Evolutionary conservation across 2,329 filamentous ascomycete genomes (phyloP), one percentile per base, ranked within the genome.

Genomic region (Neobulgaria alba): DNA sequence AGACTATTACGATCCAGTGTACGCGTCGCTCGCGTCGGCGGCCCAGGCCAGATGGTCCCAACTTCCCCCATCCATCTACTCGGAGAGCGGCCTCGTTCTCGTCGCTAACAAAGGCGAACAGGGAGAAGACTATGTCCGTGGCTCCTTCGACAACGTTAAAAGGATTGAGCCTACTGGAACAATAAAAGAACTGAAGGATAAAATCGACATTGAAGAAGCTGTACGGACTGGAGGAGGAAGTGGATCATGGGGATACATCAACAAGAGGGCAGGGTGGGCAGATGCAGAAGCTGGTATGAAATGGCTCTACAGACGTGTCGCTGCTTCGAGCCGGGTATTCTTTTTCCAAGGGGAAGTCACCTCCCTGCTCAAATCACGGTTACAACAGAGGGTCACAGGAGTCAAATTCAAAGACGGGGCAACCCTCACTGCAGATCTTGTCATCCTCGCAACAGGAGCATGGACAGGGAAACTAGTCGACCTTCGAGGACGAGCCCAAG

Each of bases 401-500:
- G 83, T 68, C 16, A 67, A 63, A n/a, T 62, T 84, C 9, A 53
- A 56, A 2, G 63, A 73, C 46, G 71, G 69, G 1, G 60, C 61
- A 5, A 64, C 58, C 8, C 49, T 86, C 5, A 64, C 63, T 3
- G 85, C 83, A 2, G 83, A 86, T 43, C 69, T 94, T 5, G 80
- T 85, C 23, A 69, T 95, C 41, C 71, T 94, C 2, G 88, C 90
- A 0, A 79, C 88, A 0, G 90, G 90, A 12, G 88, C 90, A 3
- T 96, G 90, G 89, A 86, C 85, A 2, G 75, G 80, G 2, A 72
- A 75, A 1, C 70, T 95, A 16, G 65, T 95, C 41, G 84, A 95
- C 61, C 67, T 95, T 1, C 70, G 79, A 34, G 85, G 86, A 18
- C 75, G 84, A 33, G 80, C 79, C 29, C 75, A 82, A 48, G 84